Evolutionary conservation across 306 rosid genomes (phyloP), one percentile per base, ranked within the genome.

Genomic region (Castanea crenata): DNA sequence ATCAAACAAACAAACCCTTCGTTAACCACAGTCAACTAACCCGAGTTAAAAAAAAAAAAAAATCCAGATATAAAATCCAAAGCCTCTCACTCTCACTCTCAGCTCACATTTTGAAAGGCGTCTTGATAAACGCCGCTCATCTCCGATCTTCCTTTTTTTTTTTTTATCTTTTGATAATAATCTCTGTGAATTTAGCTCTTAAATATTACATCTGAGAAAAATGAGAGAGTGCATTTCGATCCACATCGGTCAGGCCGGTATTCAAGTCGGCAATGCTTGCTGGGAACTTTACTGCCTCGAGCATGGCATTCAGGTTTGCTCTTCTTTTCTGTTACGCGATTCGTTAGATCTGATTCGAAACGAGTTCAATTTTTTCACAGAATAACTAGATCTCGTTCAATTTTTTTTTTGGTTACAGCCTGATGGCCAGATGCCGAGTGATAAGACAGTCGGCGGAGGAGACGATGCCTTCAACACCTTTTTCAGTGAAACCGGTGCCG

Each of bases 381-480:
- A 19, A 7, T 67, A 13, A 14, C 16, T 19, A 67, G 54, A 67
- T 67, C 52, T 35, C 11, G 5, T 49, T 12, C 23, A 23, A 23
- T 35, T 74, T 54, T 12, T 21, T 2, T 38, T 56, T 41, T 41
- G 0, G 46, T 57, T 76, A 51, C 78, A 91, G 92, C 96, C 96
- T 3, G 94, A 93, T 82, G 97, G 96, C 41, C 97, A 93, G 79
- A 91, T 91, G 97, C 96, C 96, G 0, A 20, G 90, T 46, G 98
- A 93, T 83, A 90, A 90, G 72, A 88, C 98, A n/a, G 83, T 89
- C 0, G 98, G 97, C 9, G 92, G 92, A 54, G 98, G 94, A 14
- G 94, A 91, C 67, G 98, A 93, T 13, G 97, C 98, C 76, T 93
- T 93, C 88, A 93, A 93, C 89, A 93, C 94, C 5, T 93, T 93